Percentiles rank a stretch among this genome's conserved stretches.
phyloP scores from a whole-genome alignment of 495 filamentous ascomycete genomes.

The Usnea hakonensis region DNA sequence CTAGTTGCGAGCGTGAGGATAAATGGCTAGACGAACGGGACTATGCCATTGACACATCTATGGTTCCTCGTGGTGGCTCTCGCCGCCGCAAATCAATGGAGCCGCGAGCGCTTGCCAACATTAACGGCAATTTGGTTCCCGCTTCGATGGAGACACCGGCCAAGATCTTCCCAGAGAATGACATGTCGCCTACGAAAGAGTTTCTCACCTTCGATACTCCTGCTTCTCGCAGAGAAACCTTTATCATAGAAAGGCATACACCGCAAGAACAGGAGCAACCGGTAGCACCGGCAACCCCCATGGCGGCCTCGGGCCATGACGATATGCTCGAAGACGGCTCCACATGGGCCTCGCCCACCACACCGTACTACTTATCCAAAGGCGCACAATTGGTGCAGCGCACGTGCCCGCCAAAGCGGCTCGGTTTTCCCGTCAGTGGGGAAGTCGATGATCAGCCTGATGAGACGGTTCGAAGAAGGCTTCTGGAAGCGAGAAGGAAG shows the following conservation, averaged over 20 bases:
- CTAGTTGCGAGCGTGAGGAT: conserved; percentile 71
- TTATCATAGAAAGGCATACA: conserved; percentile 30
- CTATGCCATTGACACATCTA: conserved; percentile 63
- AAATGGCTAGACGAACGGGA: conserved; percentile 62
- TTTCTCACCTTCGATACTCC: conserved; percentile 38
- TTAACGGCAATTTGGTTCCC: conserved; percentile 56
- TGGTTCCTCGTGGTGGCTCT: conserved; percentile 66
- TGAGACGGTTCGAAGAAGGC: conserved; percentile 50
- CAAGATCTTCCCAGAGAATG: conserved; percentile 15
- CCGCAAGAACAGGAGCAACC: conserved; percentile 14
- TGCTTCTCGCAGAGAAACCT: conserved; percentile 44
- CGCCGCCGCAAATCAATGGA: conserved; percentile 90
- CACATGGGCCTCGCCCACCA: conserved; percentile 45
- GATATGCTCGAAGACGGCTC: conserved; percentile 34
- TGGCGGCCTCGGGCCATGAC: conserved; percentile 23
- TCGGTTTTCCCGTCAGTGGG: conserved; percentile 34
- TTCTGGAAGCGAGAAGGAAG: conserved; percentile 71
- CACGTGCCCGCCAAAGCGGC: conserved; percentile 66
- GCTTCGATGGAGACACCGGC: conserved; percentile 30
- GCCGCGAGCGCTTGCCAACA: conserved; percentile 64
- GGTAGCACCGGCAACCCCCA: conserved; percentile 12
- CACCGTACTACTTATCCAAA: conserved; percentile 50
- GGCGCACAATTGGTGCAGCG: conserved; percentile 52
- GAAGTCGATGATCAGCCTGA: conserved; percentile 31
- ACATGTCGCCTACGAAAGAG: conserved; percentile 30